phyloP scores from a whole-genome alignment of 768 basidiomycete genomes.

The Pilatotrama ljubarskyi region DNA sequence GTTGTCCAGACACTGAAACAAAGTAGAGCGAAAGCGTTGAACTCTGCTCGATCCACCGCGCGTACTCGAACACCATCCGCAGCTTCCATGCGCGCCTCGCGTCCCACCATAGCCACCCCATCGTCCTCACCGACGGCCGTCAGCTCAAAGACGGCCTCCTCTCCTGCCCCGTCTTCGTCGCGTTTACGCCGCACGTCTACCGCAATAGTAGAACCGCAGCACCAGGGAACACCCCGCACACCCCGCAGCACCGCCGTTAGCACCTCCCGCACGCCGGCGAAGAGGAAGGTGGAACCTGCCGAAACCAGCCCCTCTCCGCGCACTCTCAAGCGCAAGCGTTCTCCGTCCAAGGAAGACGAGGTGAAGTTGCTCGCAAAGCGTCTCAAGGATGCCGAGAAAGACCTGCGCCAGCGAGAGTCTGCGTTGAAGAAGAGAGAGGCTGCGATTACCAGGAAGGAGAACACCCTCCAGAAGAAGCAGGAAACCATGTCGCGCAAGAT shows the following conservation, averaged over 20 bases:
- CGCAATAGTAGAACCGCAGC: background rate
- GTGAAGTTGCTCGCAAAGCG: background rate
- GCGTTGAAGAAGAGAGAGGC: constrained; percentile 8
- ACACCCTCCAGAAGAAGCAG: background rate
- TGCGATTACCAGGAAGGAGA: constrained; percentile 2
- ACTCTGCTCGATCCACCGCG: background rate
- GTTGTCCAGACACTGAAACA: background rate
- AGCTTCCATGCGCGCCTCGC: background rate
- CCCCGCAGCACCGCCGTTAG: background rate
- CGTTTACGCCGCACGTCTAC: background rate
- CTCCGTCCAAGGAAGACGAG: background rate
- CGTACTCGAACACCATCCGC: background rate
- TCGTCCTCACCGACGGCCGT: background rate
- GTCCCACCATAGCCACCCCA: background rate
- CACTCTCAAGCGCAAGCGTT: background rate
- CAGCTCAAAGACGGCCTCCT: background rate
- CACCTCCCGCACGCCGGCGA: background rate
- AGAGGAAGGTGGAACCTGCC: background rate
- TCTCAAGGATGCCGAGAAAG: constrained; percentile 1
- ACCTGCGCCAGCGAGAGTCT: background rate
- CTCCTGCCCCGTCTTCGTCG: background rate
- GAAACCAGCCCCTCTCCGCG: background rate
- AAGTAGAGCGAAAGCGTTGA: background rate
- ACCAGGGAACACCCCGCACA: background rate
- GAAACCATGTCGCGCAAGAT: background rate